Base-by-base conservation (phyloP, 345 rosid genomes). In the Brassica nigra region DNA sequence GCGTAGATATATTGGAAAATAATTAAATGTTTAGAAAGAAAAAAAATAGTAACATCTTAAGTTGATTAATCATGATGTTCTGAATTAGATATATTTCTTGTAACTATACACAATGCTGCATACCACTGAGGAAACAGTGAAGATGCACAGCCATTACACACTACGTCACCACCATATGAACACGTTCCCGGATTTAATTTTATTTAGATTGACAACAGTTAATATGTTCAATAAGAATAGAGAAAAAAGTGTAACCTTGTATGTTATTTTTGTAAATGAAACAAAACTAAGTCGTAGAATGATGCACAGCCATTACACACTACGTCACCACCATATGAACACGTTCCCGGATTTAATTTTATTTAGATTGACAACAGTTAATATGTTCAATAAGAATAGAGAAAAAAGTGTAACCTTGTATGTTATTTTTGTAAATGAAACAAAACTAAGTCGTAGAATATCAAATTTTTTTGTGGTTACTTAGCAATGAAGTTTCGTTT, bases 11-110 rank as follows among this genome's bases (percentile, higher is more conserved):
- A 58, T 7, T 33, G 37, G 37, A 33, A 36, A 65, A 27, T 58
- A 11, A 36, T 59, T 39, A n/a, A 72, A n/a, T 6, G 14, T 18
- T 9, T 57, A 39, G 12, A 9, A 39, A 39, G 3, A 9, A 39
- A 39, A 37, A 39, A 7, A 39, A 39, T 39, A 39, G 47, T 39
- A 39, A 72, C 66, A 39, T 20, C 8, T 71, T 71, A 58, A 71
- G 23, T 36, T 36, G 54, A 14, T 2, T 23, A 72, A 27, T 72
- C 57, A 72, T 59, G 76, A 59, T 72, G 67, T 72, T 72, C 36
- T 59, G 11, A 27, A n/a, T n/a, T 59, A 27, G 27, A 5, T 61
- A n/a, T 55, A 7, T 33, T 33, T 33, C 37, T 16, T 20, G 54
- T 58, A 37, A 9, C 20, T 42, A 57, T 31, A 57, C 39, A 58